phyloP scores from a whole-genome alignment of 768 basidiomycete genomes.

The Ramaria rubella region DNA sequence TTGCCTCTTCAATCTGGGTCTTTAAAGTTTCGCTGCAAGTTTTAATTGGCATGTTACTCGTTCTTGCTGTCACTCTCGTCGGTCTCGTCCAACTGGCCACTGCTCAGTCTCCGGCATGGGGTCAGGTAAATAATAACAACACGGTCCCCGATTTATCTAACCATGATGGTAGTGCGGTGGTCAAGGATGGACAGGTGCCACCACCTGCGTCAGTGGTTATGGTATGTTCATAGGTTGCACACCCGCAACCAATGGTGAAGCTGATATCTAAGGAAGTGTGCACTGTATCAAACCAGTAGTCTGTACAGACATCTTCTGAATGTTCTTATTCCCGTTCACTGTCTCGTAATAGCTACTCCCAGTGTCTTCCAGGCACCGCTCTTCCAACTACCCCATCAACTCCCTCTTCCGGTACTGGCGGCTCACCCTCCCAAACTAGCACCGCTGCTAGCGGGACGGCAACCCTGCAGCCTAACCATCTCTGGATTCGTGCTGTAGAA shows the following conservation, averaged over 20 bases:
- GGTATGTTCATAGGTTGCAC: background rate
- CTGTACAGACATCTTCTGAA: background rate
- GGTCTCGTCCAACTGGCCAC: background rate
- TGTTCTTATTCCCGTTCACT: background rate
- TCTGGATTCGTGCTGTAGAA: conserved; percentile 52
- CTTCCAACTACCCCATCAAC: conserved; percentile 16
- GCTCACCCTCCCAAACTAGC: conserved; percentile 17
- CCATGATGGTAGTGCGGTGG: conserved; percentile 40
- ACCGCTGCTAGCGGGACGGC: conserved; percentile 14
- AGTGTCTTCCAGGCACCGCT: conserved; percentile 21
- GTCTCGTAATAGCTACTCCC: conserved; percentile 2
- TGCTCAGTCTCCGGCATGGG: background rate
- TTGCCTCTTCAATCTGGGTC: background rate
- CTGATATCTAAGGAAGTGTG: background rate
- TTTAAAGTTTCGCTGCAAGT: background rate
- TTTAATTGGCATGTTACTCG: background rate
- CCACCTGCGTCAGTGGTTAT: conserved; percentile 28
- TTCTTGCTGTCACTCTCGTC: background rate
- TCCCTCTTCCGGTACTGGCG: conserved; percentile 15
- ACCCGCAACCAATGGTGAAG: background rate
- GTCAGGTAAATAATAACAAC: background rate
- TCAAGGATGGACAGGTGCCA: conserved; percentile 45
- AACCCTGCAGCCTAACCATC: conserved; percentile 41
- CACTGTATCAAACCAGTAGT: background rate
- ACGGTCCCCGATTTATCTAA: background rate